Base-by-base conservation (phyloP, 2,329 filamentous ascomycete species). In the Sporothrix luriei region DNA sequence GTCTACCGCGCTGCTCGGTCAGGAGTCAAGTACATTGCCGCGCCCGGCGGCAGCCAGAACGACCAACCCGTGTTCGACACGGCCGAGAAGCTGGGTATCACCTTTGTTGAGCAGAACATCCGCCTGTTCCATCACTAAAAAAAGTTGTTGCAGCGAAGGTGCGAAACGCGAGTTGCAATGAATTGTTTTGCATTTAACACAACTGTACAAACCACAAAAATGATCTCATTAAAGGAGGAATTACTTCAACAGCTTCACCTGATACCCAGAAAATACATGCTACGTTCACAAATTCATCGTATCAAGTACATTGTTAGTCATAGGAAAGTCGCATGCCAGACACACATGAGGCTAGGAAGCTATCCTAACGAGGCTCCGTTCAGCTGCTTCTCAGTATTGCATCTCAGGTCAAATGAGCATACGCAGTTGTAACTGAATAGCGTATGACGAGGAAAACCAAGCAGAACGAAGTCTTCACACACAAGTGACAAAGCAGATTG, bases 1-100 rank as follows among this genome's bases (percentile, higher is more conserved):
- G 91, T 99, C 74, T 97, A 96, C 88, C 89, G 95, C 74, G 92
- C 93, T 66, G 89, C 88, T 72, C 87, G 93, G 76, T 97, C 93
- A 26, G 95, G 95, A 65, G 93, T 88, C 78, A 98, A 97, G 84
- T 99, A 97, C 83, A 92, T 98, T 76, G 94, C 95, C 68, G 94
- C 94, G 51, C 95, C 95, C 11, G 91, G 88, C 66, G 95, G 95
- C 70, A 97, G 91, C 80, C 92, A 95, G 80, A 95, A 95, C 78
- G 92, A 95, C 78, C 80, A 84, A 70, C 86, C 89, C 65, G 92
- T 95, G 59, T 92, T 97, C 75, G 90, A 93, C 78, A 96, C 94
- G 13, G 93, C 94, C 5, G 93, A 97, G 84, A 93, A 94, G 83
- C 84, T 97, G 73, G 91, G 90, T 69, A 97, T 98, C 76, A 93